A percentile compares a stretch with the other conserved stretches of the same genome.
phyloP scores from a whole-genome alignment of 257 asterid genomes.

The Eustoma russellianum region DNA sequence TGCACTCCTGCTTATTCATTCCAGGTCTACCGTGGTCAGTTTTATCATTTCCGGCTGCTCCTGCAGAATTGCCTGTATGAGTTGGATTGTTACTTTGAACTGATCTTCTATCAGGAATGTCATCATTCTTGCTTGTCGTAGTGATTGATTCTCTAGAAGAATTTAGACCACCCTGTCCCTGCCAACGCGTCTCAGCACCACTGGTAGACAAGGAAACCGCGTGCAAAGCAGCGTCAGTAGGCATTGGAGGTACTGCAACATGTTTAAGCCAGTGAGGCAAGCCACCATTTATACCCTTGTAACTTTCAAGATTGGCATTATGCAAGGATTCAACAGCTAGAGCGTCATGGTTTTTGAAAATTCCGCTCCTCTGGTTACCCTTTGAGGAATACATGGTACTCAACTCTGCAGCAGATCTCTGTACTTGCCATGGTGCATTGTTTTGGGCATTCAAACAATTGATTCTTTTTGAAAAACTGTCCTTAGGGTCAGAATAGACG shows the following conservation, averaged over 20 bases:
- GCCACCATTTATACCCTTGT: constrained; percentile 6
- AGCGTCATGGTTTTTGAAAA: constrained; percentile 7
- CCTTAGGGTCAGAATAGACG: constrained; percentile 5
- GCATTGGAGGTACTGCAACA: constrained; percentile 28
- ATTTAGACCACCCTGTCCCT: constrained; percentile 12
- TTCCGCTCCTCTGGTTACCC: constrained; percentile 12
- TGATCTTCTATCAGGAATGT: constrained; percentile 7
- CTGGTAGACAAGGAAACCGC: constrained; percentile 2
- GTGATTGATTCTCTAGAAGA: constrained; percentile 13
- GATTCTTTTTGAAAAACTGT: constrained; percentile 9
- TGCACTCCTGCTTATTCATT: constrained; percentile 19
- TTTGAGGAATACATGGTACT: constrained; percentile 10
- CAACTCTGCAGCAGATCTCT: constrained; percentile 12
- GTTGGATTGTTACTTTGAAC: constrained; percentile 9
- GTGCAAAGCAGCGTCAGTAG: constrained; percentile 6
- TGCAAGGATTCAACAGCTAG: constrained; percentile 18
- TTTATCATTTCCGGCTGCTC: constrained; percentile 6
- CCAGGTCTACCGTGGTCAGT: constrained; percentile 3
- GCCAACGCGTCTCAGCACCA: constrained; percentile 11
- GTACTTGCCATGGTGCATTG: constrained; percentile 13
- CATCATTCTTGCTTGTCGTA: constrained; percentile 5
- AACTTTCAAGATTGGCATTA: constrained; percentile 9
- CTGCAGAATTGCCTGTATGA: constrained; percentile 6
- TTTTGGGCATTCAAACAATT: constrained; percentile 10
- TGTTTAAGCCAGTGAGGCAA: constrained; percentile 66